Conservation (phyloP, 768 basidiomycete species). For the Phylloporus scabripes region DNA sequence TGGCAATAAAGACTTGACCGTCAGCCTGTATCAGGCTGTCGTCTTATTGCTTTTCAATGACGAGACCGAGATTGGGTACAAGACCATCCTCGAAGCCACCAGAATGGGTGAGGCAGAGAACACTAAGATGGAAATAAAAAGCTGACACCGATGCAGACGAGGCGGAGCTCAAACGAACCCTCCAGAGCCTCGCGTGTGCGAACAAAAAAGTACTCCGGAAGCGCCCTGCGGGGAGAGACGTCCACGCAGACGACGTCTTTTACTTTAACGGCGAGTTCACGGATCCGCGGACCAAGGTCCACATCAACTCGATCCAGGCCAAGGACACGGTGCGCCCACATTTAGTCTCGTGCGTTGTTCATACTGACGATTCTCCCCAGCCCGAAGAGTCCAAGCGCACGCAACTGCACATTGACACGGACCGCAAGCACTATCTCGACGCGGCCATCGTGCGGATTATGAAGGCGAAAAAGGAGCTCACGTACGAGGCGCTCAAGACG, state of each 20-base stretch:
- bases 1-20: conserved; percentile 78
- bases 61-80: conserved; percentile 50
- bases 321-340: conserved; percentile 69
- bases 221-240: conserved; percentile 69
- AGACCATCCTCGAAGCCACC: conserved; percentile 62
- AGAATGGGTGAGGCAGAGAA: conserved; percentile 55
- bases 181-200: conserved; percentile 91
- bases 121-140: background rate
- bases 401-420: conserved; percentile 78
- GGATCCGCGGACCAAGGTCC: conserved; percentile 71
- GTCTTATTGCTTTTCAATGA: conserved; percentile 85
- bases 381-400: conserved; percentile 82
- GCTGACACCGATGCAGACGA: conserved; percentile 43
- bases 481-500: conserved; percentile 71
- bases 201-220: conserved; percentile 87
- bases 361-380: conserved; percentile 32
- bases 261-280: conserved; percentile 78
- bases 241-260: conserved; percentile 72
- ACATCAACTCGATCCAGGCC: conserved; percentile 94
- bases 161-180: conserved; percentile 68
- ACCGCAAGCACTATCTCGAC: conserved; percentile 81
- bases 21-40: conserved; percentile 88
- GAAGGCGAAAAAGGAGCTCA: conserved; percentile 87
- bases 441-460: conserved; percentile 96
- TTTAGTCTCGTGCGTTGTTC: background rate